Base-by-base conservation (phyloP, 768 basidiomycete species). In the Symmetrospora coprosmae region DNA sequence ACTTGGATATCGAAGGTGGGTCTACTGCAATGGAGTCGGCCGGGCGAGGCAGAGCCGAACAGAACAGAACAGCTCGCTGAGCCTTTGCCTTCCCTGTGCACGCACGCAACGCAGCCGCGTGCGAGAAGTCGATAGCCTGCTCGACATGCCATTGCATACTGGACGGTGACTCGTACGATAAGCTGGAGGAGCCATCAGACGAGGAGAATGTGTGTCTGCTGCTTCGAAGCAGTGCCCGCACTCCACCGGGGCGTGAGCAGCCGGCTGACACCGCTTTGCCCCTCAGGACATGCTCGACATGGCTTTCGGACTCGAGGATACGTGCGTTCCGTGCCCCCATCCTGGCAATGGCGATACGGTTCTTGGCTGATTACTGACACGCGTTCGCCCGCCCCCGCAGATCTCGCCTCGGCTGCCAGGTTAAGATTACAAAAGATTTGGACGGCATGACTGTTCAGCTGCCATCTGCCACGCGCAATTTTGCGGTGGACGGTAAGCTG, bases 131-230 rank as follows among this genome's bases (percentile, higher is more conserved):
- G 1, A 80, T 94, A 47, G 92, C 92, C 16, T 99, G 92, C 71
- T 96, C 92, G 14, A 99, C 92, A 21, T 99, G 92, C 72, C 92
- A 99, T 71, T 81, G 97, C 58, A 87, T 99, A 60, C 77, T 91
- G 53, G 76, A 82, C 25, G 79, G 79, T 21, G 82, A 89, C 68
- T 77, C 82, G 62, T 96, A 90, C 71, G 87, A 96, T 72, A 71
- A 79, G 46, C 78, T 97, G 2, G 84, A 87, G 1, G 92, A 97
- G 69, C 91, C 92, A 3, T 86, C 86, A 56, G 92, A 97, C 66
- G 92, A 99, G 70, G 92, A 99, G 74, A 99, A 96, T 68, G 91
- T 51, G 34, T 5, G 50, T 38, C 13, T 6, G 7, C 14, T 11
- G 35, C 23, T 17, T 47, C 9, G 13, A 45, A 14, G 33, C 27